Evolutionary conservation across 2,329 filamentous ascomycete genomes (phyloP), one percentile per base, ranked within the genome.

Genomic region (Plenodomus lindquistii): DNA sequence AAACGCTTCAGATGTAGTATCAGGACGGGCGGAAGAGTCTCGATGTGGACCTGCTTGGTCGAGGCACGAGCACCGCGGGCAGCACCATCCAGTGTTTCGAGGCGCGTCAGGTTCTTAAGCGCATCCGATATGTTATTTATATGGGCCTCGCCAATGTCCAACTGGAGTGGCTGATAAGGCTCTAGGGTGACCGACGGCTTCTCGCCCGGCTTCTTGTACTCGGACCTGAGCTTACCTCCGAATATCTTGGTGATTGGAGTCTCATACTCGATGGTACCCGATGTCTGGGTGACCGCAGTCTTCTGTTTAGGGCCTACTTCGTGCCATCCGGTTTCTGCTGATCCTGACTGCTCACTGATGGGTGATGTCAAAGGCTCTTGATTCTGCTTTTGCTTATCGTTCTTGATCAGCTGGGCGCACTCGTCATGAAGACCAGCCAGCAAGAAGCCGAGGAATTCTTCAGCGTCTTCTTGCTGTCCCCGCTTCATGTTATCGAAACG

Each of bases 1-100:
- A 99, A 99, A 37, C 94, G 90, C 77, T 99, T 99, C 36, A 99
- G 81, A 67, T 99, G 94, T 8, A 99, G 81, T 44, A 97, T 96
- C 11, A 99, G 82, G 3, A 97, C 89, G 0, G 91, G 90, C 0
- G 94, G 94, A 15, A 97, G 79, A 1, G 85, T 89, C 64, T 97
- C 93, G 54, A 99, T 96, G 60, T 95, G 91, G 2, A 96, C 86
- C 71, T 97, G 94, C 75, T 97, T 99, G 24, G 89, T 96, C 2
- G 91, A 91, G 20, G 83, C 83, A 21, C 87, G 85, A 59, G 87
- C 86, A 22, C 91, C 91, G 41, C 89, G 86, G 5, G 87, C 82
- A 3, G 89, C 89, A 22, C 90, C 91, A 56, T 93, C 88, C 18
- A 99, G 78, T 21, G 85, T 88, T 72, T 99, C 94, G 0, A 91